Conservation (phyloP, 2,329 filamentous ascomycete species). For the Lachnellula suecica region DNA sequence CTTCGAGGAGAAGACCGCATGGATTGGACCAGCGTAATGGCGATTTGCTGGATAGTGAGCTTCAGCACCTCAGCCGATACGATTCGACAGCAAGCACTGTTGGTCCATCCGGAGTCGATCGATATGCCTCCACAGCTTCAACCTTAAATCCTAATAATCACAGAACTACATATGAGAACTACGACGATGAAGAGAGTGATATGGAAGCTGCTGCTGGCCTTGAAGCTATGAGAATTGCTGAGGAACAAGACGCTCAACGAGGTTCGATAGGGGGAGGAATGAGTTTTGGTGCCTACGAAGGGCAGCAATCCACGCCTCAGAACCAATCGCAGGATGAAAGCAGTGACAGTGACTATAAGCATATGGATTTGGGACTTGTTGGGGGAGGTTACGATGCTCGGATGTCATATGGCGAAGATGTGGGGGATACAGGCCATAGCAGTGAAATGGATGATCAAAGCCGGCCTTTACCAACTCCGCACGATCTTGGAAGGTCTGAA, state of each 20-base stretch:
- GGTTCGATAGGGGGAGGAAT: conserved; percentile 50
- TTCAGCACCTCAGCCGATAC: conserved; percentile 50
- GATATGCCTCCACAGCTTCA: conserved; percentile 50
- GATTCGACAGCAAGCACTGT: conserved; percentile 50
- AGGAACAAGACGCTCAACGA: conserved; percentile 70
- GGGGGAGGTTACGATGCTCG: conserved; percentile 69
- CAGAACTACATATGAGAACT: conserved; percentile 36
- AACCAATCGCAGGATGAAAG: conserved; percentile 40
- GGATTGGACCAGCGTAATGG: conserved; percentile 38
- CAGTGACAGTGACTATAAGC: conserved; percentile 71
- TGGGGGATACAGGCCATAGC: conserved; percentile 32
- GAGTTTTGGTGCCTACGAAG: conserved; percentile 48
- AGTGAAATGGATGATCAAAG: conserved; percentile 42
- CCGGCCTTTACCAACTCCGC: conserved; percentile 49
- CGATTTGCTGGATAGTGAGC: conserved; percentile 45
- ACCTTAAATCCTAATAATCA: conserved; percentile 39
- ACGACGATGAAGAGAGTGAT: conserved; percentile 76
- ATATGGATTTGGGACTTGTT: conserved; percentile 72
- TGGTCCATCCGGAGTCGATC: conserved; percentile 42
- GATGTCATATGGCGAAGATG: conserved; percentile 57
- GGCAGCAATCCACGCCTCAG: conserved; percentile 41
- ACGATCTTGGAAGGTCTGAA: conserved; percentile 34
- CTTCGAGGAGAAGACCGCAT: conserved; percentile 11
- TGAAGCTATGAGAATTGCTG: conserved; percentile 79
- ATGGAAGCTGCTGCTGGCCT: conserved; percentile 83